These are phyloP conservation scores for Tetracladium setigerum DNA, from an alignment of 495 filamentous ascomycete species.

Conservation along the genomic window DNA sequence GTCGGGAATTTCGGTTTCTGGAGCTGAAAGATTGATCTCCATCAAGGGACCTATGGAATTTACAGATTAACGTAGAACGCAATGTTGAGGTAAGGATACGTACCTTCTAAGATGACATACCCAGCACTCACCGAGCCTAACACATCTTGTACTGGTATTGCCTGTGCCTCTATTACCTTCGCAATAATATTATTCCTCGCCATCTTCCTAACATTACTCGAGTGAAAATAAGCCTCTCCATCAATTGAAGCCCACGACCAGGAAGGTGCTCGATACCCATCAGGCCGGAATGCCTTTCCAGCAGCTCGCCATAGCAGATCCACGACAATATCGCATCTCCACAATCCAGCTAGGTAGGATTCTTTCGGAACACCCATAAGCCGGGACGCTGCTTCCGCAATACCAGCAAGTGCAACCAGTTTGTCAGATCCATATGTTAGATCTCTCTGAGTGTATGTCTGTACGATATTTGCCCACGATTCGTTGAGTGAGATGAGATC, in stretches of 20 bases:
- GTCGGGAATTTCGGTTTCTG: too few species aligned
- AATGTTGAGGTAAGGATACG: too few species aligned
- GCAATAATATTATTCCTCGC: too few species aligned
- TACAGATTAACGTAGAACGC: too few species aligned
- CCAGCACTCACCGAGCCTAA: too few species aligned
- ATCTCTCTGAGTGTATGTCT: constrained; percentile 4
- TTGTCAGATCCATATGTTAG: constrained; percentile 9
- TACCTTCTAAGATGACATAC: too few species aligned
- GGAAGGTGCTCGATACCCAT: constrained; percentile 17
- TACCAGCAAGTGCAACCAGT: constrained; percentile 8
- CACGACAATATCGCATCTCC: constrained; percentile 10
- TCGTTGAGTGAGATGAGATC: not conserved
- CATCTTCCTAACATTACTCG: too few species aligned
- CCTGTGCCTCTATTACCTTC: too few species aligned
- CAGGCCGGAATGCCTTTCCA: too few species aligned
- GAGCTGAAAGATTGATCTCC: too few species aligned
- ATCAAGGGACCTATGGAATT: too few species aligned
- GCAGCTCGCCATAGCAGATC: constrained; percentile 12
- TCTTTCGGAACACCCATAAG: not conserved
- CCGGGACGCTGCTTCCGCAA: constrained; percentile 1
- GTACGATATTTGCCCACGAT: constrained; percentile 2
- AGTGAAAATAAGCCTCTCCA: constrained; percentile 1
- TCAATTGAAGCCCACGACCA: constrained; percentile 24
- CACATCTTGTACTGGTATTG: too few species aligned
- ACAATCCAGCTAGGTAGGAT: constrained; percentile 15